These are phyloP conservation scores for Agaricales sp. DNA, from an alignment of 1,284 basidiomycete genomes.

Conservation along the genomic window DNA sequence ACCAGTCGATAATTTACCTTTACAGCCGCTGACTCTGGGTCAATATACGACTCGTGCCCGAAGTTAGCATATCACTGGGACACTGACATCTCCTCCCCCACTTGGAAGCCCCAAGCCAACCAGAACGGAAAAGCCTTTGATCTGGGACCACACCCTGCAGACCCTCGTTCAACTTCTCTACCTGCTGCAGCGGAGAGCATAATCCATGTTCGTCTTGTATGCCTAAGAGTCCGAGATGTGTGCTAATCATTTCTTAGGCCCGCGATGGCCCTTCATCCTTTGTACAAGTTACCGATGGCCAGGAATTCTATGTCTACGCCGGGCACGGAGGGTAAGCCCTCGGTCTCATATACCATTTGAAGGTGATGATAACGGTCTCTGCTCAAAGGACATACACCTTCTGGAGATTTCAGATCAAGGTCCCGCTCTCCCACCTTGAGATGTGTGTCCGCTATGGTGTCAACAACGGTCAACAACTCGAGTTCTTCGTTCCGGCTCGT, in stretches of 20 bases:
- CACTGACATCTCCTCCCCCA: conserved; percentile 26
- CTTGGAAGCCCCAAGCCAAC: conserved; percentile 11
- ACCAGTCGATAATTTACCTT: too few species aligned
- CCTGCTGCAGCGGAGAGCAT: conserved; percentile 14
- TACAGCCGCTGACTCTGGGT: conserved; percentile 33
- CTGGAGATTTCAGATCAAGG: conserved; percentile 87
- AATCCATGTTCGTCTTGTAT: not conserved
- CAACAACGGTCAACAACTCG: conserved; percentile 68
- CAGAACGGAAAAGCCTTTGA: conserved; percentile 33
- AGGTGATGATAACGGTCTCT: conserved; percentile 3
- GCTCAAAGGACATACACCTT: conserved; percentile 76
- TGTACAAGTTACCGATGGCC: too few species aligned
- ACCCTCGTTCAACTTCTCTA: conserved; percentile 42
- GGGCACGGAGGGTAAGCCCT: conserved; percentile 48
- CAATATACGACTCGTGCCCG: conserved; percentile 71
- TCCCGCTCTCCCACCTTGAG: conserved; percentile 67
- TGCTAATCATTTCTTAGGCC: too few species aligned
- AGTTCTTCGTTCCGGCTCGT: conserved; percentile 78
- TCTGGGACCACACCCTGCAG: conserved; percentile 61
- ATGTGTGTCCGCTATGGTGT: conserved; percentile 76
- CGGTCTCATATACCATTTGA: not conserved
- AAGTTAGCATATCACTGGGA: conserved; percentile 74
- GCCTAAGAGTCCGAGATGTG: not conserved
- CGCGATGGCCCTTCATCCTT: too few species aligned
- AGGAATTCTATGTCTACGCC: conserved; percentile 76